Evolutionary conservation across 2,329 filamentous ascomycete species (phyloP), one percentile per base, ranked within the genome.

Genomic region (Cordyceps cicadae): DNA sequence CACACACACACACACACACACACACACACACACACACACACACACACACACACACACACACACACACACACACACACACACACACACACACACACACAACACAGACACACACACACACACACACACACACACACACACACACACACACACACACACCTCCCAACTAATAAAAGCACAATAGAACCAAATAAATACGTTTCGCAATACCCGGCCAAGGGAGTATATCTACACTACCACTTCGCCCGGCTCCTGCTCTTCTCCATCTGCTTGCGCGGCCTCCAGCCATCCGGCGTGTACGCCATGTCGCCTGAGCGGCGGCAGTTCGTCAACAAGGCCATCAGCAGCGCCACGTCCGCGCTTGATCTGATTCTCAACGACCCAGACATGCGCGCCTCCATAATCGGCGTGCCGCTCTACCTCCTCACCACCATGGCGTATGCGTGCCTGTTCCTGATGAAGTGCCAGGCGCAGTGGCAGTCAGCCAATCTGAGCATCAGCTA

Each of bases 161-260:
- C 11, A 9, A 17, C 34, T 62, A 62, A 72, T 67, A 46, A 41
- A 41, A 17, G 14, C 2, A 56, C 34, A 7, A 15, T 60, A 80
- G 77, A 70, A 52, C 74, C 75, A 37, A 78, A 77, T 62, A 72
- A 73, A 60, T 74, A 78, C 63, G 72, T 81, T 41, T 74, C 76
- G 45, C 71, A 74, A 55, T 81, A 80, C 65, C 79, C 79, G 21
- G 74, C 76, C 58, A 79, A 79, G 67, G 78, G 77, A 26, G 77
- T 80, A 7, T 71, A 72, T 32, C 70, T 81, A 62, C 77, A 81
- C 64, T 79, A 79, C 62, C 72, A 81, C 66, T 81, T 80, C 65
- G 79, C 77, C 52, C 75, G 78, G 53, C 68, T 82, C 19, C 77
- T 80, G 52, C 69, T 81, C 9, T 76, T 79, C 50, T 80, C 79